Evolutionary conservation across 1,139 yeast genomes (phyloP).

Genomic region (Meyerozyma carpophila): DNA sequence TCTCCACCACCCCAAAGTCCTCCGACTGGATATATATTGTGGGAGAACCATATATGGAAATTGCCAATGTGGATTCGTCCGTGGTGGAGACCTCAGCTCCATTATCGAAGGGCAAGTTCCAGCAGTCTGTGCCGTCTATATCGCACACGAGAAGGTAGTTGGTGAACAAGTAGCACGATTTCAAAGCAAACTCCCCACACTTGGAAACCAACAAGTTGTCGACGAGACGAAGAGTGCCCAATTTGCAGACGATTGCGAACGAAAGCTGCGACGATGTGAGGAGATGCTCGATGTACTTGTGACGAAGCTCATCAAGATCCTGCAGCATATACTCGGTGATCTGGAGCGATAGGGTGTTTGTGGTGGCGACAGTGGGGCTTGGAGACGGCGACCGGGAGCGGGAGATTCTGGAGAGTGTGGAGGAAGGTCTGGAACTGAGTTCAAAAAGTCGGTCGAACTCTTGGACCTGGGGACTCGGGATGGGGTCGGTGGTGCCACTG

Average conservation of each 20-base stretch:
- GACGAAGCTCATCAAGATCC: slow-evolving; percentile 22
- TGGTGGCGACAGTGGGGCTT: slow-evolving; percentile 12
- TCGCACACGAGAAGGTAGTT: slow-evolving; percentile 25
- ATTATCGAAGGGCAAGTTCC: slow-evolving; percentile 11
- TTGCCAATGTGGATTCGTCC: slow-evolving; percentile 12
- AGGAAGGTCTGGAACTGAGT: no score
- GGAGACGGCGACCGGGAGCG: slow-evolving; percentile 10
- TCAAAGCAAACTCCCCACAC: slow-evolving; percentile 6
- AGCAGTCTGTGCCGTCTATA: slow-evolving; percentile 4
- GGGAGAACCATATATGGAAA: background rate
- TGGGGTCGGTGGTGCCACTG: slow-evolving; percentile 1
- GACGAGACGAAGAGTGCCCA: slow-evolving; percentile 35
- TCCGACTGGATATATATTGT: slow-evolving; percentile 17
- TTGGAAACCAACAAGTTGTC: slow-evolving; percentile 21
- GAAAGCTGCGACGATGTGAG: slow-evolving; percentile 17
- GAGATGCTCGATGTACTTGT: slow-evolving; percentile 24
- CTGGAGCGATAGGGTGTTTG: slow-evolving; percentile 12
- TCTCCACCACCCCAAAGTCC: slow-evolving; percentile 28
- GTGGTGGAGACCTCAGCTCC: slow-evolving; percentile 11
- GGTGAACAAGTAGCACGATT: slow-evolving; percentile 29
- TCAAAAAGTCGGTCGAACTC: no score
- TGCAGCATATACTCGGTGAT: slow-evolving; percentile 14
- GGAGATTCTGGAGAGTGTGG: no score
- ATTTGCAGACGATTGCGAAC: slow-evolving; percentile 20
- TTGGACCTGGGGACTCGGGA: slow-evolving; percentile 7